A percentile compares a stretch with the other conserved stretches of the same genome.
Evolutionary conservation across 1,284 basidiomycete species (phyloP).

Genomic region (Malassezia dermatis): DNA sequence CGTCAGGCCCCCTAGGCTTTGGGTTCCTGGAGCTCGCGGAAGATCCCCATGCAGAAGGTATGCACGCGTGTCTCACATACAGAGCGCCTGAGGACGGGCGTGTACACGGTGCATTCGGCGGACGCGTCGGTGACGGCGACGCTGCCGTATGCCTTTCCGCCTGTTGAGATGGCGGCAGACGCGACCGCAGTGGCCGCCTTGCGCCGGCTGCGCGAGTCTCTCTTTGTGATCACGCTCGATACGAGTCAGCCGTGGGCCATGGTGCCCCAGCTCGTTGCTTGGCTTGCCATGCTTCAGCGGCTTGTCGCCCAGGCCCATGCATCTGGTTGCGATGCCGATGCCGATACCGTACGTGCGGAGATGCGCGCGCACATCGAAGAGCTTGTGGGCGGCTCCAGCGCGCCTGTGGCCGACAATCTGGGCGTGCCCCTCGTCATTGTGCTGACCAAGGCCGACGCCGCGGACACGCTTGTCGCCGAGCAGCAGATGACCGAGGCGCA

Average conservation of each 20-base stretch:
- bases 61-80: background rate
- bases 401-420: slow-evolving; percentile 48
- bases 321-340: slow-evolving; percentile 49
- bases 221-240: slow-evolving; percentile 79
- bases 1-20: slow-evolving; percentile 22
- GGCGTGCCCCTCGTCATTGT: slow-evolving; percentile 81
- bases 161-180: slow-evolving; percentile 30
- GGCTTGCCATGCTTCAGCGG: slow-evolving; percentile 54
- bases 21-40: slow-evolving; percentile 38
- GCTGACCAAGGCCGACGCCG: slow-evolving; percentile 60
- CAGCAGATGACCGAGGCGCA: slow-evolving; percentile 63
- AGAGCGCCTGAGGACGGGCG: slow-evolving; percentile 54
- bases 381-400: background rate
- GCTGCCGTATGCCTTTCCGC: slow-evolving; percentile 70
- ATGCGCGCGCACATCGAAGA: slow-evolving; percentile 50
- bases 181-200: slow-evolving; percentile 21
- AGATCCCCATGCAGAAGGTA: slow-evolving; percentile 32
- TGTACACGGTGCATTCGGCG: slow-evolving; percentile 77
- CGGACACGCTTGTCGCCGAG: slow-evolving; percentile 47
- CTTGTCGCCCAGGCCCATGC: slow-evolving; percentile 4
- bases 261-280: slow-evolving; percentile 70
- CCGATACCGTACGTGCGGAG: slow-evolving; percentile 52
- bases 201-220: slow-evolving; percentile 60
- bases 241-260: slow-evolving; percentile 91
- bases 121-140: slow-evolving; percentile 62